Conservation (phyloP, 495 filamentous ascomycete species). For the Daldinia loculata region DNA sequence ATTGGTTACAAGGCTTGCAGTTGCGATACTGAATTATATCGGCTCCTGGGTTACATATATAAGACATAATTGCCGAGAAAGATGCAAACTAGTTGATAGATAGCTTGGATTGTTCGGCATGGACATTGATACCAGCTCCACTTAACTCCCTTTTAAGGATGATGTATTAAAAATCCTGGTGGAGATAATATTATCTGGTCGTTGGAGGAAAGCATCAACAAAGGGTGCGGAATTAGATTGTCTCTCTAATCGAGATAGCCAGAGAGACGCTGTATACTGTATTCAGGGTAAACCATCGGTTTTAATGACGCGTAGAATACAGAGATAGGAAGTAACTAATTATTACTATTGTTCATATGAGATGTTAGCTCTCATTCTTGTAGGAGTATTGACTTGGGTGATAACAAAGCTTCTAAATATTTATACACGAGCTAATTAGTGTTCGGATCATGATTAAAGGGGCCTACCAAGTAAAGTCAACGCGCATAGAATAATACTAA, state of each 20-base stretch:
- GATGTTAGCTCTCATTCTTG: neutral
- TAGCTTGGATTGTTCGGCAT: neutral
- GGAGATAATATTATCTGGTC: neutral
- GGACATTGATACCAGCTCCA: slow-evolving; percentile 1
- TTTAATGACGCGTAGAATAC: neutral
- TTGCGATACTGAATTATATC: neutral
- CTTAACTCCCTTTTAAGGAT: neutral
- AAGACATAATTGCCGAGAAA: neutral
- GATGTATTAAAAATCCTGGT: neutral
- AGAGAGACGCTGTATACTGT: neutral
- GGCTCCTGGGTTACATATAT: neutral
- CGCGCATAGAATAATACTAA: no score
- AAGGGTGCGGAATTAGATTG: neutral
- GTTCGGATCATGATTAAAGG: no score
- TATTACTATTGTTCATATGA: slow-evolving; percentile 6
- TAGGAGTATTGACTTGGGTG: no score
- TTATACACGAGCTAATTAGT: no score
- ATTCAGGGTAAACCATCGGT: neutral
- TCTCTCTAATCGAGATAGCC: neutral
- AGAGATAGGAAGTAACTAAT: slow-evolving; percentile 11
- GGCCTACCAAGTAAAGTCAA: no score
- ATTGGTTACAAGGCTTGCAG: slow-evolving; percentile 5
- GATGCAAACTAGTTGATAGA: neutral
- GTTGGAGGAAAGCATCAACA: neutral
- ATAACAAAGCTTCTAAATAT: no score